Evolutionary conservation across 768 basidiomycete genomes (phyloP), one percentile per base, ranked within the genome.

Genomic region (Xanthoconium purpureum): DNA sequence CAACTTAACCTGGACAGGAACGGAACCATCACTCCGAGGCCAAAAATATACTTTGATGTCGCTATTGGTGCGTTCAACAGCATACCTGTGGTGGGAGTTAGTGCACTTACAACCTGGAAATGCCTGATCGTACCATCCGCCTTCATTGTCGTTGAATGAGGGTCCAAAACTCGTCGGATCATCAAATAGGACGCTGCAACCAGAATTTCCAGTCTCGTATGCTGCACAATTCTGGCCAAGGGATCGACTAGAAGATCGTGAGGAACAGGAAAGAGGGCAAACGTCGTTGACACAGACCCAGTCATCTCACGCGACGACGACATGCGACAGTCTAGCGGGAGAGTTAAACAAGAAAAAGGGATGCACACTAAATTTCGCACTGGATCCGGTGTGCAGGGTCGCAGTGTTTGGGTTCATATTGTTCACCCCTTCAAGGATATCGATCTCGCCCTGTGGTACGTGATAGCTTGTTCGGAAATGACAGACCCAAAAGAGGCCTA

Each of bases 381-480:
- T 61, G 28, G 66, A 42, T 20, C 59, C 53, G 3, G 72, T 73
- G 35, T 73, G 72, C 32, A 73, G 55, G 9, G 72, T 55, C 8
- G 68, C 67, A 6, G 33, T 59, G 56, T 80, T 81, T 24, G 66
- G 64, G 5, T 58, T 50, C 48, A 73, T 60, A 17, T 66, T 53
- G 58, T 82, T 80, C 47, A 81, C 77, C 6, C 77, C 75, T 59
- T 82, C 81, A 40, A 81, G 65, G 47, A 80, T 77, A 63, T 82
- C 81, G 47, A 80, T 73, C 61, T 82, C 79, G 39, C 67, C 69
- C 65, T 71, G 15, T 10, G 1, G n/a, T 13, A 15, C 18, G 15
- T 33, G 44, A 52, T 29, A 43, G 24, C 29, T 15, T 36, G 15
- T n/a, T 20, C 1, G 18, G 30, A 35, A 14, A 12, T 30, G 35